Evolutionary conservation across 257 asterid species (phyloP), one percentile per base, ranked within the genome.

Genomic region (Mitragyna speciosa): DNA sequence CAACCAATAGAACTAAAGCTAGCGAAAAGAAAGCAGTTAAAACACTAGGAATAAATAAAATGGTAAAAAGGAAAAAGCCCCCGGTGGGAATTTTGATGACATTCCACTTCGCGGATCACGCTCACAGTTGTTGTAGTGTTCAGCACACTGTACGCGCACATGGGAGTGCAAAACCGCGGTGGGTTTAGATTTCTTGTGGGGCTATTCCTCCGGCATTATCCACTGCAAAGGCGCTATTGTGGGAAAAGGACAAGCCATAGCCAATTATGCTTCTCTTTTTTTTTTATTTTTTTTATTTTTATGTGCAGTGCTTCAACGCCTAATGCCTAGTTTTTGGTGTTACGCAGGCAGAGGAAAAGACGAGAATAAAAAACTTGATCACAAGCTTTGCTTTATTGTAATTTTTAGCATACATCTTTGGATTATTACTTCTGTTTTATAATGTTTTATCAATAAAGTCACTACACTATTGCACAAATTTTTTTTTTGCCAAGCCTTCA

Each of bases 1-100:
- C 79, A 73, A 63, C 49, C 73, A 54, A 74, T 64, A 52, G 12
- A 45, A 74, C 83, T 30, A 31, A 24, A 17, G 30, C 14, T 28
- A 49, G 1, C 19, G 48, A 12, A 69, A 72, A 24, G 58, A 2
- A 33, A 72, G 70, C 56, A 31, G 43, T n/a, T 36, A 9, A 48
- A 66, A 31, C 43, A 33, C 10, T 15, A 72, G 5, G 6, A 17
- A 56, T 24, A 70, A 22, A 26, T 24, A 45, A 26, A 41, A 51
- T 52, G 52, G 52, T 15, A 48, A 15, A 9, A 15, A 15, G 17
- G 31, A 24, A 51, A 70, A 67, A 22, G 49, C 17, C 12, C 22
- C 51, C n/a, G 39, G 52, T 0, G 58, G 16, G 75, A 78, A 64
- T 43, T 49, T 67, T 31, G 75, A 77, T 48, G 39, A 30, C 58